A percentile compares a stretch with the other conserved stretches of the same genome.
These are phyloP conservation scores for Fusarium sp. DNA, from an alignment of 2,329 filamentous ascomycete species.

Conservation along the genomic window DNA sequence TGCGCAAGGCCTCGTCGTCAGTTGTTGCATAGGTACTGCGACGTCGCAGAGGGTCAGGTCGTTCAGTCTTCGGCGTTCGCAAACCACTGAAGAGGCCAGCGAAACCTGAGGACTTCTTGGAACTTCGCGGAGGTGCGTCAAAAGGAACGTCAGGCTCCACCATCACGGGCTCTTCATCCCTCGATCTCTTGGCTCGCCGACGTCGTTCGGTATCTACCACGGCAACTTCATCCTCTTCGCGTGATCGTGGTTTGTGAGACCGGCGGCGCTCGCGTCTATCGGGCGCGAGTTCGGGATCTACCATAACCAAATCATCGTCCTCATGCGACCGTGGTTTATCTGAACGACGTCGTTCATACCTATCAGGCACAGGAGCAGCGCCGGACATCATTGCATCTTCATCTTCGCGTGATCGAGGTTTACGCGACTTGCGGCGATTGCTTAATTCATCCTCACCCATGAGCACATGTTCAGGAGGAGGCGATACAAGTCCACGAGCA, in stretches of 20 bases:
- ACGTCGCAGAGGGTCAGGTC: conserved; percentile 51
- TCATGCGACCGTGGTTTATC: conserved; percentile 50
- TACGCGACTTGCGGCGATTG: conserved; percentile 55
- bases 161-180: conserved; percentile 53
- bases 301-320: conserved; percentile 59
- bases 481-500: conserved; percentile 71
- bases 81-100: conserved; percentile 70
- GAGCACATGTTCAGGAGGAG: conserved; percentile 73
- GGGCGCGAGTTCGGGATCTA: conserved; percentile 48
- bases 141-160: conserved; percentile 45
- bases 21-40: conserved; percentile 59
- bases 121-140: conserved; percentile 47
- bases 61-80: conserved; percentile 56
- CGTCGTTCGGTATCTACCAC: conserved; percentile 54
- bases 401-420: conserved; percentile 40
- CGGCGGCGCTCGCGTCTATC: conserved; percentile 50
- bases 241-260: conserved; percentile 51
- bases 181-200: conserved; percentile 45
- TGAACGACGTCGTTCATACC: conserved; percentile 48
- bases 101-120: conserved; percentile 61
- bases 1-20: conserved; percentile 58
- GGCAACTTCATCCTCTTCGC: conserved; percentile 54
- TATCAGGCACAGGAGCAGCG: conserved; percentile 45
- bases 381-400: conserved; percentile 60
- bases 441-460: conserved; percentile 64